Percentiles rank a stretch among this genome's conserved stretches.
Conservation (phyloP, 208 protist genomes). For the Trypanosoma congolense region DNA sequence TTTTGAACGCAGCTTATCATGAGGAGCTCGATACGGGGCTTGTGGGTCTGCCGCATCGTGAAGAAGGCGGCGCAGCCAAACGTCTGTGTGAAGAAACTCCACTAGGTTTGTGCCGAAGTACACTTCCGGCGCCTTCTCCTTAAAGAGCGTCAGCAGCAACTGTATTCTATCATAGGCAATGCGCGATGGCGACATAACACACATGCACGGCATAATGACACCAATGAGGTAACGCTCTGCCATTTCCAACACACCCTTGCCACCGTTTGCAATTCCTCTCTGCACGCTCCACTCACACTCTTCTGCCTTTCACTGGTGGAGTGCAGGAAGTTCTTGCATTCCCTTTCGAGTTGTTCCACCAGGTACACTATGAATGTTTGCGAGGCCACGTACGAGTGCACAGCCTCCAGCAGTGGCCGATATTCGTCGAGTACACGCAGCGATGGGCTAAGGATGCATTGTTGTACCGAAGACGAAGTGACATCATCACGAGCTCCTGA, state of each 20-base stretch:
- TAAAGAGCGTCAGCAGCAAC: slow-evolving; percentile 21
- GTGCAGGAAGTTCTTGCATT: slow-evolving; percentile 6
- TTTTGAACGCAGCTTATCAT: slow-evolving; percentile 52
- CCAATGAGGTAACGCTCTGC: slow-evolving; percentile 44
- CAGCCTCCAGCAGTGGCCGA: slow-evolving; percentile 29
- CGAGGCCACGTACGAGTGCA: slow-evolving; percentile 37
- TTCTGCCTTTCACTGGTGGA: neutral
- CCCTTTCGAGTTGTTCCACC: slow-evolving; percentile 13
- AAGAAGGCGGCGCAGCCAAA: slow-evolving; percentile 21
- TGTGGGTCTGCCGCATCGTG: neutral
- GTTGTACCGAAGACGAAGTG: neutral
- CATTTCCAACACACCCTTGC: slow-evolving; percentile 24
- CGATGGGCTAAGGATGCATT: neutral
- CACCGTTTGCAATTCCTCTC: neutral
- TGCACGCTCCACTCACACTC: slow-evolving; percentile 14
- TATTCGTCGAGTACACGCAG: slow-evolving; percentile 24
- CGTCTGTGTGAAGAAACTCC: slow-evolving; percentile 30
- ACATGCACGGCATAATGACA: slow-evolving; percentile 69
- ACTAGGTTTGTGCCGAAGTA: slow-evolving; percentile 25
- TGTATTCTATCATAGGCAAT: slow-evolving; percentile 57
- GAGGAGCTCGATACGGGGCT: slow-evolving; percentile 26
- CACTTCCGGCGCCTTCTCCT: slow-evolving; percentile 13
- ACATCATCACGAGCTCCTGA: too few species aligned
- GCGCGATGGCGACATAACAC: slow-evolving; percentile 57
- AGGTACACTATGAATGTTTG: slow-evolving; percentile 40